phyloP scores from a whole-genome alignment of 345 rosid genomes.

The Limnanthes douglasii region DNA sequence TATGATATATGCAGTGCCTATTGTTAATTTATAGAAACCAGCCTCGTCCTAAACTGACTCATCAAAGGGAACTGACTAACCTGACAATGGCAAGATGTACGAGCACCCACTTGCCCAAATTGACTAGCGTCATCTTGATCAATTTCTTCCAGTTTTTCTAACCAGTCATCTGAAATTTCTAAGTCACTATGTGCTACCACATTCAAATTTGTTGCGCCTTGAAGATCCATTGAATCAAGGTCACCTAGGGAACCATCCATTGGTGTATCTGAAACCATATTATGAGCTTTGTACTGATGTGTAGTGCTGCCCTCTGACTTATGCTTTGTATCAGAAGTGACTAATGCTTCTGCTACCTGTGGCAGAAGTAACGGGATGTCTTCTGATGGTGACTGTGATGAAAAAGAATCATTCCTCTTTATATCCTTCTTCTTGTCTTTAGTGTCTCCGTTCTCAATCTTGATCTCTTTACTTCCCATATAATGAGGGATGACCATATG shows the following conservation, averaged over 20 bases:
- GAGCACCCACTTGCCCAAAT: constrained; percentile 34
- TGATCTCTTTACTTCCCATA: constrained; percentile 55
- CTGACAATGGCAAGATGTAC: constrained; percentile 59
- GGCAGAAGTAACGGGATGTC: constrained; percentile 87
- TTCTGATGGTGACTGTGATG: constrained; percentile 39
- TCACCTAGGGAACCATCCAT: constrained; percentile 9
- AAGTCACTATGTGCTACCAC: no score
- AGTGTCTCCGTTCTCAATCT: constrained; percentile 24
- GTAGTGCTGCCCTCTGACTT: constrained; percentile 4
- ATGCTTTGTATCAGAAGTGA: constrained; percentile 7
- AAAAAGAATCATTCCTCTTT: constrained; percentile 24
- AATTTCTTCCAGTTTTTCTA: constrained; percentile 18
- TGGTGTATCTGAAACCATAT: constrained; percentile 14
- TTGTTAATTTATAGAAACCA: no score
- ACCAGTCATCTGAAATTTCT: no score
- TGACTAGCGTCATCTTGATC: constrained; percentile 13
- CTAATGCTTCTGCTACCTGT: constrained; percentile 36
- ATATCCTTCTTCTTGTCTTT: constrained; percentile 19
- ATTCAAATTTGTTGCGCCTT: constrained; percentile 7
- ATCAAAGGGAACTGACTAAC: constrained; percentile 17
- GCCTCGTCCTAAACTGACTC: no score
- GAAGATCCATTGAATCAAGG: constrained; percentile 13
- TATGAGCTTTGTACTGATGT: no score
- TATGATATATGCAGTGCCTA: no score
- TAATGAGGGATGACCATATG: constrained; percentile 97